These are phyloP conservation scores for Penicillium sp. DNA, from an alignment of 2,329 filamentous ascomycete species.

Conservation along the genomic window DNA sequence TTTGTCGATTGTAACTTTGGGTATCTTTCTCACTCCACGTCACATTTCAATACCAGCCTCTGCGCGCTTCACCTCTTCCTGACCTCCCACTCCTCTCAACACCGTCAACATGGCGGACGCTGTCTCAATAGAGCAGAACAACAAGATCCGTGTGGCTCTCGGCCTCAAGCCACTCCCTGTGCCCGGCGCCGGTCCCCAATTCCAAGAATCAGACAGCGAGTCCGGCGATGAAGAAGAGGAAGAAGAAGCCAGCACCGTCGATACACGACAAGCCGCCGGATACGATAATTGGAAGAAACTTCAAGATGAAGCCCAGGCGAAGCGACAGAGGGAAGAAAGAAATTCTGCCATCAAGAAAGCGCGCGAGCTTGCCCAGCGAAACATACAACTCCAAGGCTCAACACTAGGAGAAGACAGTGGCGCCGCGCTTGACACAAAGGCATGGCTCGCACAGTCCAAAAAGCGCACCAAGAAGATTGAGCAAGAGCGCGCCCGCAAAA, in stretches of 20 bases:
- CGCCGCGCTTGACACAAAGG: slow-evolving; percentile 71
- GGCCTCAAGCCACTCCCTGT: slow-evolving; percentile 89
- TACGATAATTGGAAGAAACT: slow-evolving; percentile 56
- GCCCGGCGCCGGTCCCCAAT: slow-evolving; percentile 64
- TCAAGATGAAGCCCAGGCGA: slow-evolving; percentile 69
- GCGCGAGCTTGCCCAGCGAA: slow-evolving; percentile 77
- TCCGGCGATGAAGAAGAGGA: slow-evolving; percentile 66
- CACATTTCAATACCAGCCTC: too few relatives aligned
- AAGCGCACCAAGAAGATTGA: slow-evolving; percentile 92
- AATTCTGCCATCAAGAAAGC: slow-evolving; percentile 84
- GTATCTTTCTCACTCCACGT: too few relatives aligned
- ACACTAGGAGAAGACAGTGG: slow-evolving; percentile 76
- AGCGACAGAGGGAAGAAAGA: slow-evolving; percentile 75
- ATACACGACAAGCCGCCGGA: slow-evolving; percentile 58
- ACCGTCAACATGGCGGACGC: slow-evolving; percentile 50
- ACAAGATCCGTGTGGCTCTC: slow-evolving; percentile 84
- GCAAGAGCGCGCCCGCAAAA: slow-evolving; percentile 66
- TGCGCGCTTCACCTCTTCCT: background rate
- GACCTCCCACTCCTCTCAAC: background rate
- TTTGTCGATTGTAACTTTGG: too few relatives aligned
- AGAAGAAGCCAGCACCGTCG: slow-evolving; percentile 78
- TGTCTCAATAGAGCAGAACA: slow-evolving; percentile 86
- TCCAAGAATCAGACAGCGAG: slow-evolving; percentile 53
- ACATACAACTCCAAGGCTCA: slow-evolving; percentile 74
- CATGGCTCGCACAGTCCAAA: slow-evolving; percentile 87